Evolutionary conservation across 345 rosid genomes (phyloP), one percentile per base, ranked within the genome.

Genomic region (Dimocarpus longan): DNA sequence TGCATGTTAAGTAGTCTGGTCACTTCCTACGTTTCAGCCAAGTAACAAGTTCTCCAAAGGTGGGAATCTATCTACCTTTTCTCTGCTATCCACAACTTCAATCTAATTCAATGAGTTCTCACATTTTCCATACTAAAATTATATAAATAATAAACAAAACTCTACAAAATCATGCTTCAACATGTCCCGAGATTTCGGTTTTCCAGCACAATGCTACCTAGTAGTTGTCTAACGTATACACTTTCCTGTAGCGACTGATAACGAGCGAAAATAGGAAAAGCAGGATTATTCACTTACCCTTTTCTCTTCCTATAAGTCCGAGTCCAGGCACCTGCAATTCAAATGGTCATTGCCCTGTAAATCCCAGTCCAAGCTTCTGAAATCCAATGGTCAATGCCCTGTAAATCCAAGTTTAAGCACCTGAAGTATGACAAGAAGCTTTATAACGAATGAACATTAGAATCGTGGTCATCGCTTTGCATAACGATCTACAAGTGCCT

Each of bases 401-500:
- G 4, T 18, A 10, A 22, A 69, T 75, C 15, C 28, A 48, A 44
- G 40, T 26, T 42, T 21, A 16, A 11, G 18, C 12, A 18, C 40
- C 44, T 24, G 21, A 44, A 74, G 71, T 24, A 48, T 28, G 12
- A 64, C 50, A n/a, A 66, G 64, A 66, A 64, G 70, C 24, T 65
- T 48, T 50, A 50, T 70, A 64, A 43, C 21, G 32, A 18, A n/a
- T 2, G 26, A 5, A 39, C n/a, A 63, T 66, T 8, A 59, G n/a
- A 16, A 56, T 28, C 37, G 48, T 10, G 18, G n/a, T 95, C 86
- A 89, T 39, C 68, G 74, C 83, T 91, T 89, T 52, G 97, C 86
- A 81, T 89, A 95, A 54, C 94, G 93, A 84, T 91, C 95, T 18
- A 95, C 99, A 44, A 95, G 85, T 28, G 91, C 90, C 88, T 93